These are phyloP conservation scores for Fragilariopsis cylindrus DNA, from an alignment of 108 stramenopile genomes.

Conservation along the genomic window DNA sequence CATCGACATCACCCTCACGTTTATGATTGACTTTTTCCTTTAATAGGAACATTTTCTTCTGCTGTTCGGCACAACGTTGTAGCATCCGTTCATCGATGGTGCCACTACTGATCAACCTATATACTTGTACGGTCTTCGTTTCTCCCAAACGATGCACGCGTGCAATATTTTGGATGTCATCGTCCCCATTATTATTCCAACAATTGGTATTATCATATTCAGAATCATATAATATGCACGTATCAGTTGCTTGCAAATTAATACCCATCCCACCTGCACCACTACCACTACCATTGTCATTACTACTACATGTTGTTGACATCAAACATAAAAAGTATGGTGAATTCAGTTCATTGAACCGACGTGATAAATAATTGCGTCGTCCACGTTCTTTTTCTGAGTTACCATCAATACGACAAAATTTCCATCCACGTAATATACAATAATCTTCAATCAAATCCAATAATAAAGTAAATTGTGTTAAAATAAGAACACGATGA, in stretches of 20 bases:
- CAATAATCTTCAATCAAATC: constrained; percentile 92
- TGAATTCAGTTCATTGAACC: constrained; percentile 85
- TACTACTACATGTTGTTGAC: constrained; percentile 50
- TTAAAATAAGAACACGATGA: constrained; percentile 88
- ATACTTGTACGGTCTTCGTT: constrained; percentile 88
- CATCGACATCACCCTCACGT: constrained; percentile 65
- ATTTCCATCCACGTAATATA: constrained; percentile 70
- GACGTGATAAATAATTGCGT: constrained; percentile 75
- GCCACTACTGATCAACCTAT: constrained; percentile 80
- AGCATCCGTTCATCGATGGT: constrained; percentile 91
- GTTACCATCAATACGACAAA: constrained; percentile 77
- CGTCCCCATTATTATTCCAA: too few relatives aligned
- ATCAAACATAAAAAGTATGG: constrained; percentile 89
- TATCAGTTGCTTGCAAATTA: constrained; percentile 95
- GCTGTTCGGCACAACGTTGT: constrained; percentile 39
- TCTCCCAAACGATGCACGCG: constrained; percentile 94
- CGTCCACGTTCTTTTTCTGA: constrained; percentile 59
- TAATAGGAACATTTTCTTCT: neutral
- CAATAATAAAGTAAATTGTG: constrained; percentile 88
- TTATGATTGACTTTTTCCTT: constrained; percentile 70
- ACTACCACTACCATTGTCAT: too few relatives aligned
- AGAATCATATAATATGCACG: constrained; percentile 67
- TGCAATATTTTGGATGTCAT: constrained; percentile 91
- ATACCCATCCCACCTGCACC: constrained; percentile 92
- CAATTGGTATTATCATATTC: constrained; percentile 91